Evolutionary conservation across 805 yeast genomes (phyloP).

Genomic region (Ogataea salicorniae): DNA sequence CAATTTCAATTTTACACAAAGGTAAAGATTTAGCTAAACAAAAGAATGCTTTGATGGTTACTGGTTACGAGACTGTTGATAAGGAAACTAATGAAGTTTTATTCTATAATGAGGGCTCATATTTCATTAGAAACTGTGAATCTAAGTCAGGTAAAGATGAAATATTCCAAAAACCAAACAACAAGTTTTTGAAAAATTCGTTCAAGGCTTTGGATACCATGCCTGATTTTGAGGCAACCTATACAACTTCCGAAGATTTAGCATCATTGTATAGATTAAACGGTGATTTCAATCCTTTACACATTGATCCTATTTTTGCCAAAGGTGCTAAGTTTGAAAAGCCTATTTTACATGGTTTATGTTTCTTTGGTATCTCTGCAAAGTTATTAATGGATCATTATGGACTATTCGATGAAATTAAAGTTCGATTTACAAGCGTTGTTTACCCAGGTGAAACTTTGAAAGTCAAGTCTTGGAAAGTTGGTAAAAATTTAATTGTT

Average conservation of each 20-base stretch:
- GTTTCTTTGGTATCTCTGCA: slow-evolving; percentile 77
- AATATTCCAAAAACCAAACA: slow-evolving; percentile 38
- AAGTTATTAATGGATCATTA: slow-evolving; percentile 72
- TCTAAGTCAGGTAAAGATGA: slow-evolving; percentile 49
- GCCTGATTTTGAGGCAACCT: slow-evolving; percentile 63
- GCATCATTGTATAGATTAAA: slow-evolving; percentile 88
- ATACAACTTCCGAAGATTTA: slow-evolving; percentile 60
- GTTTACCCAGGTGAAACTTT: slow-evolving; percentile 94
- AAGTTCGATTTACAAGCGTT: slow-evolving; percentile 84
- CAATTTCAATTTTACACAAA: slow-evolving; percentile 77
- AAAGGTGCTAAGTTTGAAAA: slow-evolving; percentile 75
- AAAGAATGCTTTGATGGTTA: slow-evolving; percentile 74
- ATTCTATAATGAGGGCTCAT: slow-evolving; percentile 78
- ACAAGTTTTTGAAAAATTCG: slow-evolving; percentile 54
- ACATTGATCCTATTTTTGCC: slow-evolving; percentile 89
- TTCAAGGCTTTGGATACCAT: slow-evolving; percentile 47
- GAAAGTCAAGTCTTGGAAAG: slow-evolving; percentile 79
- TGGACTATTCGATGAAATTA: slow-evolving; percentile 79
- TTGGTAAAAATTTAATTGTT: slow-evolving; percentile 54
- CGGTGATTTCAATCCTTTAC: slow-evolving; percentile 94
- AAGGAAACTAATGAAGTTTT: slow-evolving; percentile 60
- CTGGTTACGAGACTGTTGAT: slow-evolving; percentile 67
- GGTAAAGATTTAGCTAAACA: slow-evolving; percentile 33
- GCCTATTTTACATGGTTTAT: slow-evolving; percentile 92
- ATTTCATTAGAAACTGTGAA: slow-evolving; percentile 74